Evolutionary conservation across 176 grass and related monocot species (phyloP).

Genomic region (Calamus simplicifolius): DNA sequence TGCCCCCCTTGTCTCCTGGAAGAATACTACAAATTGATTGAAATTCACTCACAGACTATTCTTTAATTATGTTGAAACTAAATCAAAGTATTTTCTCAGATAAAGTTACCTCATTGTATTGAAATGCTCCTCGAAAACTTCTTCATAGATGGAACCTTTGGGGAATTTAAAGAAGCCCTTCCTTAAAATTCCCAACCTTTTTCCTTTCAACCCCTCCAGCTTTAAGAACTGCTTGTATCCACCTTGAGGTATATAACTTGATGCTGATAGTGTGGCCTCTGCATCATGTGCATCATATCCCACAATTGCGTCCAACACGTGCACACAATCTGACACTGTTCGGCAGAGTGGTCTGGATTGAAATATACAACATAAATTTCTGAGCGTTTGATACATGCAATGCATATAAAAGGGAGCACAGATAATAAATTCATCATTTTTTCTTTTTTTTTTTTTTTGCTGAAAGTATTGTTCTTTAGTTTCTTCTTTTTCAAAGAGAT

Average conservation of each 20-base stretch:
- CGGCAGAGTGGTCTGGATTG: slow-evolving; percentile 46
- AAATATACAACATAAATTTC: neutral
- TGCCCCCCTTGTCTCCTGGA: too few species aligned
- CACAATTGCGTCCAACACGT: slow-evolving; percentile 43
- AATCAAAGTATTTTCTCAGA: neutral
- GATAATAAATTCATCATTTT: too few species aligned
- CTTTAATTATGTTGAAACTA: neutral
- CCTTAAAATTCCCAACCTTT: slow-evolving; percentile 33
- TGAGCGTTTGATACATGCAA: too few species aligned
- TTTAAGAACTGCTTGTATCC: slow-evolving; percentile 60
- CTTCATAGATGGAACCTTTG: slow-evolving; percentile 5
- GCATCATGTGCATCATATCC: slow-evolving; percentile 47
- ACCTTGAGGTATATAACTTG: slow-evolving; percentile 36
- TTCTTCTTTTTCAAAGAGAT: too few species aligned
- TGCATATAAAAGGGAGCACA: too few species aligned
- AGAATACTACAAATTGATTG: neutral
- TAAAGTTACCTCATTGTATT: slow-evolving; percentile 30
- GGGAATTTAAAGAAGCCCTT: slow-evolving; percentile 29
- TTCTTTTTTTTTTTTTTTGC: neutral
- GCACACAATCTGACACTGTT: slow-evolving; percentile 44
- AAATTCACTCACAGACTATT: neutral
- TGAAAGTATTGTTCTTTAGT: neutral
- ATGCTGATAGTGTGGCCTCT: slow-evolving; percentile 22
- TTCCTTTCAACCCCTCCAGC: slow-evolving; percentile 33
- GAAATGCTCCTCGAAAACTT: slow-evolving; percentile 39